Conservation (phyloP, 495 filamentous ascomycete genomes). For the Amorphotheca resinae region DNA sequence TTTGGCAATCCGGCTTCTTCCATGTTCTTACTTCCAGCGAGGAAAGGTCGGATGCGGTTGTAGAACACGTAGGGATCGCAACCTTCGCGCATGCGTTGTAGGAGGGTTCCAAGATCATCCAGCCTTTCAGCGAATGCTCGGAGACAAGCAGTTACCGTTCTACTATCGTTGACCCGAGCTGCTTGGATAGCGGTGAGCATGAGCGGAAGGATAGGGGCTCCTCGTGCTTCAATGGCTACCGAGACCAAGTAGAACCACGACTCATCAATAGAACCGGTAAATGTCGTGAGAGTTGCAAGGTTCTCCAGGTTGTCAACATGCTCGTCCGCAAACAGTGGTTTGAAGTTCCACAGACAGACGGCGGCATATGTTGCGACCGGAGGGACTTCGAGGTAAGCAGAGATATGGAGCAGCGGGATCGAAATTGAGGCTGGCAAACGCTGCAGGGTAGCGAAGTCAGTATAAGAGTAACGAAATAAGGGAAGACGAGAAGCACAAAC, state of each 20-base stretch:
- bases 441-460: slow-evolving; percentile 31
- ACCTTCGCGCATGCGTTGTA: slow-evolving; percentile 80
- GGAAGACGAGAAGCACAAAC: slow-evolving; percentile 29
- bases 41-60: slow-evolving; percentile 81
- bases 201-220: slow-evolving; percentile 73
- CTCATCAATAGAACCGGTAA: slow-evolving; percentile 93
- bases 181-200: slow-evolving; percentile 83
- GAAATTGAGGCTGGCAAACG: slow-evolving; percentile 75
- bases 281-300: slow-evolving; percentile 70
- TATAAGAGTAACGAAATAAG: slow-evolving; percentile 9
- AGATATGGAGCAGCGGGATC: slow-evolving; percentile 67
- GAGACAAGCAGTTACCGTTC: slow-evolving; percentile 61
- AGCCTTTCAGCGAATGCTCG: slow-evolving; percentile 70
- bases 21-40: slow-evolving; percentile 97
- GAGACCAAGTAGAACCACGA: slow-evolving; percentile 98
- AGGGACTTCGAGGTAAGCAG: slow-evolving; percentile 70
- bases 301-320: slow-evolving; percentile 73
- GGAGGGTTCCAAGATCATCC: slow-evolving; percentile 62
- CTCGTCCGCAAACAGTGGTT: slow-evolving; percentile 71
- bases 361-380: slow-evolving; percentile 92
- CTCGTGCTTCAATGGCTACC: slow-evolving; percentile 88
- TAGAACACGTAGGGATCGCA: slow-evolving; percentile 94
- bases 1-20: slow-evolving; percentile 75
- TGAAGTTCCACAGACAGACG: slow-evolving; percentile 92
- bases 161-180: slow-evolving; percentile 55